phyloP scores from a whole-genome alignment of 257 asterid species.

The Parsonsia alboflavescens region DNA sequence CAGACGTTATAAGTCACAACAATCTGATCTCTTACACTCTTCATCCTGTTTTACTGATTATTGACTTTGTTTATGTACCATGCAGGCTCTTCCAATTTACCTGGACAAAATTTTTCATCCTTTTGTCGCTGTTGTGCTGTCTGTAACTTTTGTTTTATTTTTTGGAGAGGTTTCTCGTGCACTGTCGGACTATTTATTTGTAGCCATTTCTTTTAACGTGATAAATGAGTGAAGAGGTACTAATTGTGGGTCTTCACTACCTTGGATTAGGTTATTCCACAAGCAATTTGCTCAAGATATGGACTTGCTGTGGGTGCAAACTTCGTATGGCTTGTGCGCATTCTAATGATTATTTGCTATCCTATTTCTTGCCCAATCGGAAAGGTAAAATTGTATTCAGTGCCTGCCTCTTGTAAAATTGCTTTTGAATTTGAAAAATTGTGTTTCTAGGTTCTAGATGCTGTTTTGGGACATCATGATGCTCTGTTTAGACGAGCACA shows the following conservation, averaged over 20 bases:
- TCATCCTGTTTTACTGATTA: neutral
- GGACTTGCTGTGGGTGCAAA: slow-evolving; percentile 99
- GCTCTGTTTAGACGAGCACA: slow-evolving; percentile 91
- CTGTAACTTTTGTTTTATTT: slow-evolving; percentile 93
- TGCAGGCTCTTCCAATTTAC: slow-evolving; percentile 93
- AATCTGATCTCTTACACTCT: neutral
- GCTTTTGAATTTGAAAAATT: slow-evolving; percentile 7
- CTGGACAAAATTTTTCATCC: slow-evolving; percentile 92
- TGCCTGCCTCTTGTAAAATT: neutral
- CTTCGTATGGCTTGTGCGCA: slow-evolving; percentile 84
- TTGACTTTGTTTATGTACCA: neutral
- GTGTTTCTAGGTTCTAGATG: slow-evolving; percentile 59
- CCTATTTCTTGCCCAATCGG: slow-evolving; percentile 92
- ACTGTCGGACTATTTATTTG: neutral
- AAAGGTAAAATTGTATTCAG: slow-evolving; percentile 43
- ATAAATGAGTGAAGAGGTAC: neutral
- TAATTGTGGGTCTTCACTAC: slow-evolving; percentile 20
- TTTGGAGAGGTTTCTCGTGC: slow-evolving; percentile 82
- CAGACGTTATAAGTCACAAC: neutral
- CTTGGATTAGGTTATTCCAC: slow-evolving; percentile 72
- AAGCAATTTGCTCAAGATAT: slow-evolving; percentile 82
- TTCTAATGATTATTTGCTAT: slow-evolving; percentile 79
- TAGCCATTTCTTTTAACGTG: neutral
- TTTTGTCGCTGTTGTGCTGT: slow-evolving; percentile 78
- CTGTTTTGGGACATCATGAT: slow-evolving; percentile 77